Base-by-base conservation (phyloP, 129 eudicot species). In the Arctium lappa region DNA sequence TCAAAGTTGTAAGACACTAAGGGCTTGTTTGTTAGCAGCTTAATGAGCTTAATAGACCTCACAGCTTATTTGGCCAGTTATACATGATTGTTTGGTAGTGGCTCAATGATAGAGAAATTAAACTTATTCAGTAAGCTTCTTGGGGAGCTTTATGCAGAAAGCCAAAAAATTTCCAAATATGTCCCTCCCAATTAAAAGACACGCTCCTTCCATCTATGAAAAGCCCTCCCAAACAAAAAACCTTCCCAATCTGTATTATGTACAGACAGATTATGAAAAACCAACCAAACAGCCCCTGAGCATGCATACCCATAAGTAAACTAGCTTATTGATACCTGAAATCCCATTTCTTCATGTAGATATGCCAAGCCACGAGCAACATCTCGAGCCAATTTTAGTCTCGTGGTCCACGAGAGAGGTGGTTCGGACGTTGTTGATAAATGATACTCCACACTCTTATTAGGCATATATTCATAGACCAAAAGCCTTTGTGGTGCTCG, bases 361-460 rank as follows among this genome's bases (percentile, higher is more conserved):
- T 92, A 92, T 13, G 93, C 71, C 76, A 94, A 86, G 69, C 97
- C 97, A 77, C 97, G 92, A 76, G 98, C 98, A 88, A 97, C 91
- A 79, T 94, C 97, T 81, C 88, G 92, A 34, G 98, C 98, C 76
- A 94, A 83, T 88, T 89, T 92, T 9, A 94, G 80, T 87, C 98
- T 88, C 92, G 80, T 88, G 50, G 86, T 80, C 98, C 98, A 94
- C 5, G 98, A 71, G 75, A 94, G 94, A 69, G 94, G 79, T 29
- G 86, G 78, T 22, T 77, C 83, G 0, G 95, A 83, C 68, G 81
- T 89, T 40, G 86, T 46, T 29, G 91, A 90, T 80, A 94, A 82
- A 85, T 94, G 98, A 71, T 94, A 93, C 79, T 1, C 15, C 18
- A 50, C 62, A 50, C 62, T 50, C 62, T 50, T 50, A 3, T 50